Base-by-base conservation (phyloP, 1,139 yeast genomes). In the Lodderomyces jiufengensis region DNA sequence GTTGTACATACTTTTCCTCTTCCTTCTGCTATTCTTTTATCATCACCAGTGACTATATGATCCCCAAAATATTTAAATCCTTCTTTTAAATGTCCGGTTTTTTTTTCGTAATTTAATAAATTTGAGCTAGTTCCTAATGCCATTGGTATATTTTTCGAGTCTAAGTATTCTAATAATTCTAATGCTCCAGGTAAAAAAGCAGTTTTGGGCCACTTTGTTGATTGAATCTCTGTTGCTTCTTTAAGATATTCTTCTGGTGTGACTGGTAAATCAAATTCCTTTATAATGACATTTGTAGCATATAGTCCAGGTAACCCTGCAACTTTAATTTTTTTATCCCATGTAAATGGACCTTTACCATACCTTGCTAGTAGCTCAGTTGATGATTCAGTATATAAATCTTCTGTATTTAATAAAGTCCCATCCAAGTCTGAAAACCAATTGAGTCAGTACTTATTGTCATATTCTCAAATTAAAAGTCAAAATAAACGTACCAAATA, bases 71-170 rank as follows among this genome's bases (percentile, higher is more conserved):
- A 54, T 4, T 71, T 70, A 48, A 86, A 83, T 2, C 80, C 78
- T 9, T 76, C 66, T 25, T 66, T 59, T 37, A 87, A 66, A 54
- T 85, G 92, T 5, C 56, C 61, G 0, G 97, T 87, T 56, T 92
- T 92, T 39, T 76, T 63, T 18, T 67, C 57, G 52, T 64, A 88
- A 50, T 84, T 86, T 28, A 57, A 52, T 18, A 54, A 60, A 47
- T 76, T 75, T 2, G 96, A 86, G 8, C 95, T 84, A 2, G 97
- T 90, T n/a, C 97, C 97, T 37, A 92, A 70, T 1, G 95, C 97
- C 45, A 88, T 75, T 2, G 97, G 97, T 21, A 90, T 59, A 2
- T 67, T 57, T 7, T 66, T 62, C 14, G 45, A 50, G 45, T 50
- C 57, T 42, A 90, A 65, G 44, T 75, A 62, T 33, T 68, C 48